These are phyloP conservation scores for Albatrellus ellisii DNA, from an alignment of 768 basidiomycete genomes.

Conservation along the genomic window DNA sequence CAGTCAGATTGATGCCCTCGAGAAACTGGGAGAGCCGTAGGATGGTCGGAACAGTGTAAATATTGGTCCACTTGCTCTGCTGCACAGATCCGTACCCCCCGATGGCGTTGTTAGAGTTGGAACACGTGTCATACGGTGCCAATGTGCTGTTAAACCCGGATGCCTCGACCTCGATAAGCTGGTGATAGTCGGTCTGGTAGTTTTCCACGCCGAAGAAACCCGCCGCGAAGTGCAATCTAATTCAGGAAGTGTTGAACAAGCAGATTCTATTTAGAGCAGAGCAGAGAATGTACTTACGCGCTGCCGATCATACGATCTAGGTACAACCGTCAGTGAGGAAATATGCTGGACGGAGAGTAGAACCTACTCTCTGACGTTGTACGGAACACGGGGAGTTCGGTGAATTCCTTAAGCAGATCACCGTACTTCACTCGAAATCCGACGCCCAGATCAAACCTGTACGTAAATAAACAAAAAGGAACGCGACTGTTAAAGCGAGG, in stretches of 20 bases:
- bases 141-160: slow-evolving; percentile 34
- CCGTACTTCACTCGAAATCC: slow-evolving; percentile 35
- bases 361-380: slow-evolving; percentile 28
- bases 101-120: slow-evolving; percentile 18
- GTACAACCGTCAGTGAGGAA: background rate
- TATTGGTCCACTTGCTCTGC: slow-evolving; percentile 22
- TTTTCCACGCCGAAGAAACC: slow-evolving; percentile 35
- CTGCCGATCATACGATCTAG: slow-evolving; percentile 22
- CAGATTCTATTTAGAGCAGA: slow-evolving; percentile 6
- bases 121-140: slow-evolving; percentile 25
- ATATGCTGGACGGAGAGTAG: background rate
- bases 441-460: slow-evolving; percentile 29
- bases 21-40: slow-evolving; percentile 22
- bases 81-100: slow-evolving; percentile 16
- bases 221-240: slow-evolving; percentile 33
- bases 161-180: slow-evolving; percentile 33
- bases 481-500: background rate
- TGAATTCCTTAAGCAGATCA: slow-evolving; percentile 27
- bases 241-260: slow-evolving; percentile 16
- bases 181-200: slow-evolving; percentile 29
- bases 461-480: too few species aligned
- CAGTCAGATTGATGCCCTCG: slow-evolving; percentile 21
- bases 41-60: slow-evolving; percentile 26
- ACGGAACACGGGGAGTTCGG: slow-evolving; percentile 34
- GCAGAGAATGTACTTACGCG: slow-evolving; percentile 15